Conservation (phyloP, 176 grass and related monocot genomes). For the Oryza glaberrima region DNA sequence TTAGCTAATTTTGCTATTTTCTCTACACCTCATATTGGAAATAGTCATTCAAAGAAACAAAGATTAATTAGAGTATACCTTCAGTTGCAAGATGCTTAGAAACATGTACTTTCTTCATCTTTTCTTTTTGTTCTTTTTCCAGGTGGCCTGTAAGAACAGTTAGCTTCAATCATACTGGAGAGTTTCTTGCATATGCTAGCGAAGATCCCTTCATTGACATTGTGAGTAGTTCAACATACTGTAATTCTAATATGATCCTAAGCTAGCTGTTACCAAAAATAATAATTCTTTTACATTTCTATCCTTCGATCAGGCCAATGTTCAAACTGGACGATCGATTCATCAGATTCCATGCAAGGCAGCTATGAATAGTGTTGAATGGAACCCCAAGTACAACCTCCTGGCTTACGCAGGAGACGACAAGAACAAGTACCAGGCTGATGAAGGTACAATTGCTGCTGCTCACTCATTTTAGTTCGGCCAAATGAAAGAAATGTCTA, state of each 20-base stretch:
- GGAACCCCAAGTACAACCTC: slow-evolving; percentile 96
- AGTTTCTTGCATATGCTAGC: slow-evolving; percentile 92
- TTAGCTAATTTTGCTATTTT: background rate
- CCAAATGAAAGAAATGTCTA: background rate
- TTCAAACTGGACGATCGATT: slow-evolving; percentile 88
- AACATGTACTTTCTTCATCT: background rate
- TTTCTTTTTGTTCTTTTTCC: slow-evolving; percentile 16
- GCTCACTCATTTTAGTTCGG: slow-evolving; percentile 2
- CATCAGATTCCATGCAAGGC: slow-evolving; percentile 97
- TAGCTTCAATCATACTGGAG: slow-evolving; percentile 90
- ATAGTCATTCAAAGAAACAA: background rate
- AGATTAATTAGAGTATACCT: background rate
- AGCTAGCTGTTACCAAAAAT: slow-evolving; percentile 2
- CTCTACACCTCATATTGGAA: background rate
- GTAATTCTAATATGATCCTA: slow-evolving; percentile 27
- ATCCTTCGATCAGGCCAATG: slow-evolving; percentile 68
- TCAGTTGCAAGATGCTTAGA: slow-evolving; percentile 31
- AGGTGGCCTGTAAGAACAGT: slow-evolving; percentile 99
- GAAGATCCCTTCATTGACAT: slow-evolving; percentile 99
- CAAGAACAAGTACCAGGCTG: slow-evolving; percentile 93
- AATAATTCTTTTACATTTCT: slow-evolving; percentile 32
- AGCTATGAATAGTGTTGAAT: slow-evolving; percentile 96
- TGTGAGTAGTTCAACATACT: slow-evolving; percentile 55
- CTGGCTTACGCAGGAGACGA: slow-evolving; percentile 98
- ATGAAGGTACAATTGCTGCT: slow-evolving; percentile 65